Evolutionary conservation across 2,329 filamentous ascomycete species (phyloP).

Genomic region (Seiridium unicorne): DNA sequence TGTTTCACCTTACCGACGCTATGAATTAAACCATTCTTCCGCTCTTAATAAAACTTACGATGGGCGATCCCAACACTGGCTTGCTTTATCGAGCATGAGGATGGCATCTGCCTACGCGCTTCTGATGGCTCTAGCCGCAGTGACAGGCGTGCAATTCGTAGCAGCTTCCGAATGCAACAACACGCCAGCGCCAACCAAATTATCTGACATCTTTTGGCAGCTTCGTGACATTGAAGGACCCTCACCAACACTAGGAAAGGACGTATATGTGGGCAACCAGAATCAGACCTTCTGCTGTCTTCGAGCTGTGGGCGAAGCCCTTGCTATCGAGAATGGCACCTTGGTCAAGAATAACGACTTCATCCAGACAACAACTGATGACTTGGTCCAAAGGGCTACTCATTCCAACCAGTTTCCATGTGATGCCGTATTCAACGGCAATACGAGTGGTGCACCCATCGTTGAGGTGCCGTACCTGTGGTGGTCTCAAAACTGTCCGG

Average conservation of each 20-base stretch:
- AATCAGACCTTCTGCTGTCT: constrained; percentile 5
- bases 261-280: not conserved
- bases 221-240: not conserved
- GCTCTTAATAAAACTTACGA: not conserved
- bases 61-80: not conserved
- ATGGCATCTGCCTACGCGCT: not conserved
- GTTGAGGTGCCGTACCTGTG: not conserved
- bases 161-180: not conserved
- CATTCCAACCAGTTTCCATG: constrained; percentile 1
- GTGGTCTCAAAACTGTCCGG: not conserved
- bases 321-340: not conserved
- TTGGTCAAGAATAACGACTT: not conserved
- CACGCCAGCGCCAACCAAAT: not conserved
- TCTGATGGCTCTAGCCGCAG: not conserved
- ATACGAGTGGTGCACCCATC: not conserved
- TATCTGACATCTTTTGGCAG: constrained; percentile 2
- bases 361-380: not conserved
- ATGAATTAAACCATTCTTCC: not conserved
- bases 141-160: not conserved
- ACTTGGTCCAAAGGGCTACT: not conserved
- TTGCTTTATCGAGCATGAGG: not conserved
- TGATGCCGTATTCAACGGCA: not conserved
- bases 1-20: too few species aligned
- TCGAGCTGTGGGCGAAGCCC: not conserved
- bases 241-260: not conserved